Base-by-base conservation (phyloP, 2,329 filamentous ascomycete species). In the Golovinomyces cichoracearum region DNA sequence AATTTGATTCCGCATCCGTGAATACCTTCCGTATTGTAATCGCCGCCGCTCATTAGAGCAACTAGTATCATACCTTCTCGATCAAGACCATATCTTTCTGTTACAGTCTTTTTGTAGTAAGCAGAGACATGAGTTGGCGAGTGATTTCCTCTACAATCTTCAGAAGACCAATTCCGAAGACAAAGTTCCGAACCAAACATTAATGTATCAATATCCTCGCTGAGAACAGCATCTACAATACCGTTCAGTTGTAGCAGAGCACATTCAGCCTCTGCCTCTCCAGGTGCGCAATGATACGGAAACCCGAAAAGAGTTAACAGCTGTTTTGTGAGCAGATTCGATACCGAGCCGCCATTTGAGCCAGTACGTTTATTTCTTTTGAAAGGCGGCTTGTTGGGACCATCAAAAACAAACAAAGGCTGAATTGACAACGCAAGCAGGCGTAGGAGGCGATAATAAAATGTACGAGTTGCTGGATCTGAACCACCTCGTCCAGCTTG, bases 231-330 rank as follows among this genome's bases (percentile, higher is more conserved):
- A 62, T 98, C 90, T 0, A 93, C 86, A 7, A 93, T 68, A 0
- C 84, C 85, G 42, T 78, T 72, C 51, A 72, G 70, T 59, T 98
- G 86, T 2, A 98, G 64, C 15, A 90, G 65, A 0, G 90, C 90
- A 55, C 90, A 98, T 64, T 98, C 90, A 1, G 90, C 90, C 61
- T 98, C 90, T 2, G 88, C 90, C 61, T 98, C 90, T 9, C 90
- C 90, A 0, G 88, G 90, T 5, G 90, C 90, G 57, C 84, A 76
- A 61, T 95, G 85, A 45, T 74, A 73, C 1, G 77, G 73, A 58
- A 93, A 92, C 1, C 81, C 85, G 62, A 95, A 94, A 0, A 90
- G 67, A 46, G 78, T 76, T 44, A 95, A 76, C 4, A 95, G 65
- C 45, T 80, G 76, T 63, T 93, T 94, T 0, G 83, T 84, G 52